Evolutionary conservation across 139 green algal genomes (phyloP).

Genomic region (Chlorella vulgaris): DNA sequence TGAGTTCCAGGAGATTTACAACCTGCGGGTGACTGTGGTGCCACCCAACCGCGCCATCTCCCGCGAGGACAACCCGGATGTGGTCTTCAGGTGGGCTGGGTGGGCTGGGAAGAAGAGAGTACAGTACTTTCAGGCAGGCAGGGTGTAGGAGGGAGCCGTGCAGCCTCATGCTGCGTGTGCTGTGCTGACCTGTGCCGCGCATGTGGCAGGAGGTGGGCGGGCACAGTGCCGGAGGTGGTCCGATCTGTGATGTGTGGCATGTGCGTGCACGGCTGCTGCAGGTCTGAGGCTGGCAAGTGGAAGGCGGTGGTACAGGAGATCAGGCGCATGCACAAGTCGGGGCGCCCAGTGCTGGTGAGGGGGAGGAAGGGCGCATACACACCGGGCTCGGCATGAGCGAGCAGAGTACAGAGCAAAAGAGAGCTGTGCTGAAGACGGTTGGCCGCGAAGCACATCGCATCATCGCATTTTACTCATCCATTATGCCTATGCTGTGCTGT

Average conservation of each 20-base stretch:
- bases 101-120: no score
- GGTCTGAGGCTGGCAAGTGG: conserved; percentile 81
- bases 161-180: no score
- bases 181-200: no score
- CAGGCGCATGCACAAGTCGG: conserved; percentile 88
- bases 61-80: conserved; percentile 90
- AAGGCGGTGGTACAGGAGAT: conserved; percentile 84
- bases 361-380: neutral
- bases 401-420: no score
- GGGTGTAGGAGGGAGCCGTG: no score
- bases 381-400: neutral
- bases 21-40: conserved; percentile 87
- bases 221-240: no score
- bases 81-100: conserved; percentile 83
- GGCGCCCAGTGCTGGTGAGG: conserved; percentile 82
- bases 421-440: no score
- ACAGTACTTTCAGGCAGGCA: no score
- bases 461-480: no score
- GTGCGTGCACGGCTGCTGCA: conserved; percentile 1
- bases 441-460: no score
- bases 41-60: conserved; percentile 66
- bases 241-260: neutral
- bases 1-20: conserved; percentile 98
- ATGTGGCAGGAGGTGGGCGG: no score
- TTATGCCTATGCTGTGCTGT: no score